Evolutionary conservation across 108 stramenopile genomes (phyloP), one percentile per base, ranked within the genome.

Genomic region (Fistulifera pelliculosa): DNA sequence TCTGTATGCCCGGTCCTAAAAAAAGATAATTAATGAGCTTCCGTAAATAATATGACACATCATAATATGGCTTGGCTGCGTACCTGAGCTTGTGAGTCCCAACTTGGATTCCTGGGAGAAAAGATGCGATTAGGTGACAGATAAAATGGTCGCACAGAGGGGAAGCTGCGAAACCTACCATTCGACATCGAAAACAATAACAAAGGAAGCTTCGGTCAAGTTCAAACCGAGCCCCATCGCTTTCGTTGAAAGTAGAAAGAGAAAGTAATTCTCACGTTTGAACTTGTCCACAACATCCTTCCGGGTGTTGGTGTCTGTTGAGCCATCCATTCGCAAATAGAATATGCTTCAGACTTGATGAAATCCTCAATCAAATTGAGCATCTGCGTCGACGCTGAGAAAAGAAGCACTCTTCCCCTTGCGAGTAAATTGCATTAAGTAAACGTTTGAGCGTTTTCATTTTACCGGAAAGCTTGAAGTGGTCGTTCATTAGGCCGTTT

Each of bases 191-290:
- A 81, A 85, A 47, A 79, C 68, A 17, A 76, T 80, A 6, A 54
- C 53, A 11, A 18, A 54, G 1, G 28, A 39, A 11, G 53, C 53
- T 27, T 38, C 27, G 25, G 89, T 91, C 10, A 95, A 74, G 54
- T 90, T 92, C 21, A 92, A 54, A 5, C 90, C 93, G 39, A 87
- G 66, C 3, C 93, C 93, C 41, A 88, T 91, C 15, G 94, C 96
- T 52, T 85, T 87, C 16, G 87, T 96, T 17, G 86, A 87, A 19
- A 96, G 75, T 12, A 96, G 62, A 58, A 94, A 89, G 16, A 88
- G 18, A 47, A 79, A 77, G 31, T 77, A 80, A 17, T 54, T 47
- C 8, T 88, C 81, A 11, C 68, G 60, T 56, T 93, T 87, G 62
- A 92, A 97, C 41, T 75, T 49, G 47, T 94, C 84, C 3, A 48